Evolutionary conservation across 805 yeast species (phyloP).

Genomic region (Torulaspora delbrueckii): DNA sequence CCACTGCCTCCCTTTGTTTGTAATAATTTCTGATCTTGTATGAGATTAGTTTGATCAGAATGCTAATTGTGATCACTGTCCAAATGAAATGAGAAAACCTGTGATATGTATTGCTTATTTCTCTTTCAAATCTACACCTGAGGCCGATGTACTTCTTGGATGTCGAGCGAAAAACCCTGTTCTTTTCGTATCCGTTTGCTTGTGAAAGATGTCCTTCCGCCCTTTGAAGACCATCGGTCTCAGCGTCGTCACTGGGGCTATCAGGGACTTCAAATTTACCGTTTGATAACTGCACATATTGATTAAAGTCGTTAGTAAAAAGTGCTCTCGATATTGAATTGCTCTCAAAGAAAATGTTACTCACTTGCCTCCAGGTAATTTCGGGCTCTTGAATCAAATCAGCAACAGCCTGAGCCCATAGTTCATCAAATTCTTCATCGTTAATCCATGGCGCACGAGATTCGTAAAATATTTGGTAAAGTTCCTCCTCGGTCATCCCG

Average conservation of each 20-base stretch:
- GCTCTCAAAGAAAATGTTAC: slow-evolving; percentile 15
- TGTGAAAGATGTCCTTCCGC: slow-evolving; percentile 37
- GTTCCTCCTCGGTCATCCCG: slow-evolving; percentile 47
- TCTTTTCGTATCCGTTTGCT: slow-evolving; percentile 28
- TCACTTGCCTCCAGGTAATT: slow-evolving; percentile 74
- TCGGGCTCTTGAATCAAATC: slow-evolving; percentile 64
- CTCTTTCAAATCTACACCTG: slow-evolving; percentile 51
- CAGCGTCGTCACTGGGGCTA: slow-evolving; percentile 37
- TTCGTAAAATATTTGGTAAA: slow-evolving; percentile 47
- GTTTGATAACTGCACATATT: slow-evolving; percentile 26
- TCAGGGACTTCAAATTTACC: slow-evolving; percentile 38
- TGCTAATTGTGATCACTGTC: slow-evolving; percentile 9
- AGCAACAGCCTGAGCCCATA: slow-evolving; percentile 62
- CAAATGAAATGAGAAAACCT: slow-evolving; percentile 25
- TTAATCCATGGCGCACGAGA: slow-evolving; percentile 35
- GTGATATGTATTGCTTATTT: slow-evolving; percentile 40
- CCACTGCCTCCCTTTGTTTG: slow-evolving; percentile 40
- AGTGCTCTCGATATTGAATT: background rate
- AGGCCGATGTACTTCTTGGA: slow-evolving; percentile 59
- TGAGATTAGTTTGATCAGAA: slow-evolving; percentile 29
- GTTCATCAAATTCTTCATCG: slow-evolving; percentile 57
- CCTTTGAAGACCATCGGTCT: slow-evolving; percentile 38
- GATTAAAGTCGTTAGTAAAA: slow-evolving; percentile 25
- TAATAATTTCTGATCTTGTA: slow-evolving; percentile 38
- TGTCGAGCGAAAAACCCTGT: slow-evolving; percentile 66